Conservation (phyloP, 495 filamentous ascomycete genomes). For the Hamigera avellanea region DNA sequence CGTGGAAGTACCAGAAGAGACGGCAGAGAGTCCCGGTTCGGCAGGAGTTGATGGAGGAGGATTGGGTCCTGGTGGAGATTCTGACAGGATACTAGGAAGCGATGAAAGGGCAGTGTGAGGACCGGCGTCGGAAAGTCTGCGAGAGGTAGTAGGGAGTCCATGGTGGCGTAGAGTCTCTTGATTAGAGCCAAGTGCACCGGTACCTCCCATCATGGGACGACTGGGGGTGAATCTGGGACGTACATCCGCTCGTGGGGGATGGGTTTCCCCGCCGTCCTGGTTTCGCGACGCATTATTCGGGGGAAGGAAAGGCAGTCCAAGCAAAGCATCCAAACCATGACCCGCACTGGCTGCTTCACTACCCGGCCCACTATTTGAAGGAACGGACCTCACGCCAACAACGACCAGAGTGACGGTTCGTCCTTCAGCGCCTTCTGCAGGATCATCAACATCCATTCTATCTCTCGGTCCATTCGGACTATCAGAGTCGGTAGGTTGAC, state of each 20-base stretch:
- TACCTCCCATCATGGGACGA: slow-evolving; percentile 36
- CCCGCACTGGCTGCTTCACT: slow-evolving; percentile 30
- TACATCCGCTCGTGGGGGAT: slow-evolving; percentile 25
- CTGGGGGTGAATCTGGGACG: slow-evolving; percentile 41
- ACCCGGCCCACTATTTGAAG: slow-evolving; percentile 34
- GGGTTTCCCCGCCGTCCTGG: slow-evolving; percentile 18
- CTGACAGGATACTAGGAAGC: slow-evolving; percentile 33
- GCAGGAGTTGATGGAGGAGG: slow-evolving; percentile 63
- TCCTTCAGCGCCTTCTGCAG: slow-evolving; percentile 40
- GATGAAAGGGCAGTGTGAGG: slow-evolving; percentile 18
- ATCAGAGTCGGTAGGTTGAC: slow-evolving; percentile 9
- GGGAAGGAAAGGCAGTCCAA: slow-evolving; percentile 47
- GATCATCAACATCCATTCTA: slow-evolving; percentile 30
- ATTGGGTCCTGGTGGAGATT: slow-evolving; percentile 49
- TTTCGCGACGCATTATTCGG: slow-evolving; percentile 39
- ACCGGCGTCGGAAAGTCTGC: slow-evolving; percentile 28
- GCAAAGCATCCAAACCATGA: slow-evolving; percentile 33
- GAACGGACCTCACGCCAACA: slow-evolving; percentile 62
- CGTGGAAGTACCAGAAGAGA: slow-evolving; percentile 45
- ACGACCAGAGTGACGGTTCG: slow-evolving; percentile 58
- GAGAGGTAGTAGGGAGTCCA: slow-evolving; percentile 18
- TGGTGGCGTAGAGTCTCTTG: slow-evolving; percentile 39
- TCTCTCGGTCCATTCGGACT: slow-evolving; percentile 9
- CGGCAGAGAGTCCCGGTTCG: slow-evolving; percentile 45
- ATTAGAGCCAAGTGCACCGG: slow-evolving; percentile 24